phyloP scores from a whole-genome alignment of 2,329 filamentous ascomycete genomes.

The Calonectria montana region DNA sequence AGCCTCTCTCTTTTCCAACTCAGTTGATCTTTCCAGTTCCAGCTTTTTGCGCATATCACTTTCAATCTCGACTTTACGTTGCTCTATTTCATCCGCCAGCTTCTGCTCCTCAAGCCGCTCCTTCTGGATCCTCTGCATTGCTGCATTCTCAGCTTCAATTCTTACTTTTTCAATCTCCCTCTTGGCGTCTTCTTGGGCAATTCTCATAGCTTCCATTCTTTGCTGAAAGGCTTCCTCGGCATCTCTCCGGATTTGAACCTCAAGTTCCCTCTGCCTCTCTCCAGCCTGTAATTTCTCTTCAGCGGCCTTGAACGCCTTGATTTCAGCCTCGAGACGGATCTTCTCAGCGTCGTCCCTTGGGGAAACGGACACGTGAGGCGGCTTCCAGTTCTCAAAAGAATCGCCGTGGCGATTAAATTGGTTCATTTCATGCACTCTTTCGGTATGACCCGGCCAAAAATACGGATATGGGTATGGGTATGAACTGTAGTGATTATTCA shows the following conservation, averaged over 20 bases:
- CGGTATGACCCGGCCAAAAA: neutral
- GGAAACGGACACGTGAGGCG: conserved; percentile 48
- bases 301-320: conserved; percentile 62
- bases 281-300: conserved; percentile 59
- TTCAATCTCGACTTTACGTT: neutral
- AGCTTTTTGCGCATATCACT: neutral
- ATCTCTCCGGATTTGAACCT: conserved; percentile 58
- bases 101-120: conserved; percentile 26
- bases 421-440: neutral
- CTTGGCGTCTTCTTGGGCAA: conserved; percentile 36
- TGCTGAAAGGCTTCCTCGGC: conserved; percentile 55
- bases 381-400: neutral
- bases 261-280: conserved; percentile 56
- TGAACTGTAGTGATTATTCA: neutral
- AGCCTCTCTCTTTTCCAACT: neutral
- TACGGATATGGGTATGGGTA: neutral
- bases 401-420: neutral
- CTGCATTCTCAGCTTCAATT: conserved; percentile 54
- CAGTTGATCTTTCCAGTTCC: neutral
- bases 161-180: conserved; percentile 48
- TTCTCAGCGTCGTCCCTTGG: conserved; percentile 66
- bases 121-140: conserved; percentile 56
- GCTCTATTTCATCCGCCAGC: neutral
- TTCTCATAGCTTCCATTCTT: conserved; percentile 42
- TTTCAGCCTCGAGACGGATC: conserved; percentile 68